These are phyloP conservation scores for Prunus kanzakura DNA, from an alignment of 306 rosid species.

Conservation along the genomic window DNA sequence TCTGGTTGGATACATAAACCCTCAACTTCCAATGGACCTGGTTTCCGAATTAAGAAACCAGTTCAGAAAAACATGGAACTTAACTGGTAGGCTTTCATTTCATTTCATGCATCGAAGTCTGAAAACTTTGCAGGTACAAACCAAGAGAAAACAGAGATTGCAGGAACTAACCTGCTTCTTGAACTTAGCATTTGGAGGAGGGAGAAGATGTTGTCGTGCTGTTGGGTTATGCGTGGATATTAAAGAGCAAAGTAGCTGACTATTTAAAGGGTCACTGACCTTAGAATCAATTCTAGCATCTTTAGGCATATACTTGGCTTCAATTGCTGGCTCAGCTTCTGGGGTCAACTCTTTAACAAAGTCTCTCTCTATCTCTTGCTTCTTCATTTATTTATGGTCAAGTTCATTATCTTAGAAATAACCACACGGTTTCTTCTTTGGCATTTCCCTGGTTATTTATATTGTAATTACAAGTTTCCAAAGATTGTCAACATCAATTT, in stretches of 20 bases:
- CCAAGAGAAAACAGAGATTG: background rate
- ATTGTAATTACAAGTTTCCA: background rate
- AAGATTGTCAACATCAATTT: background rate
- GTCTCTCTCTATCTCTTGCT: background rate
- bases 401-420: background rate
- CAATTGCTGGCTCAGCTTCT: background rate
- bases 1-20: background rate
- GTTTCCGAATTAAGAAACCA: background rate
- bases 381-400: background rate
- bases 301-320: conserved; percentile 2
- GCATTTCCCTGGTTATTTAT: background rate
- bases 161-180: conserved; percentile 9
- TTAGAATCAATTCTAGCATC: conserved; percentile 3
- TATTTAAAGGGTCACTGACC: conserved; percentile 1
- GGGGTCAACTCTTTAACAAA: conserved; percentile 3
- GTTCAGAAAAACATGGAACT: background rate
- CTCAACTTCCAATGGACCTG: background rate
- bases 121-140: background rate
- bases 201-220: background rate
- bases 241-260: background rate
- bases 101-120: background rate
- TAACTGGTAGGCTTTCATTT: background rate
- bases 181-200: background rate
- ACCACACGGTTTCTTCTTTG: background rate
- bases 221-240: background rate